Percentiles rank a stretch among this genome's conserved stretches.
Conservation (phyloP, 441 rosid genomes). For the Adansonia gregorii region DNA sequence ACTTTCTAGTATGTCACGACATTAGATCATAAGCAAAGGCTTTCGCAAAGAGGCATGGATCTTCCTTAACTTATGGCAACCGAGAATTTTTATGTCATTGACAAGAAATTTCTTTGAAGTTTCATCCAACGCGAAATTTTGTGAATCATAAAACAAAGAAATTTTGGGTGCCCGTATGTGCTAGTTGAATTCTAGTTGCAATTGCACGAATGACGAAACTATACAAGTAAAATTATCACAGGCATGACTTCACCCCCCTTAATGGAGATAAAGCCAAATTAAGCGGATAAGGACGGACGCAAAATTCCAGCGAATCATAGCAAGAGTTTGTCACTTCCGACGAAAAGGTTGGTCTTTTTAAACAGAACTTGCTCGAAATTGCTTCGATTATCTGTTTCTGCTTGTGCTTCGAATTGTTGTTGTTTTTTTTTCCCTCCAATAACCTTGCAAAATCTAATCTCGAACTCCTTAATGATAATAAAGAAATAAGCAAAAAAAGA, state of each 20-base stretch:
- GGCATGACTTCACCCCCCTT: not conserved
- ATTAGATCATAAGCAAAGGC: not conserved
- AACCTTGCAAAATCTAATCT: not conserved
- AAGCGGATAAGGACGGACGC: constrained; percentile 36
- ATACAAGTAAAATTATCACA: too few relatives aligned
- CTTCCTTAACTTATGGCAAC: not conserved
- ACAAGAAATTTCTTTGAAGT: constrained; percentile 26
- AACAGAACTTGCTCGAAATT: constrained; percentile 22
- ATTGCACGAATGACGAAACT: not conserved
- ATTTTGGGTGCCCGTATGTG: not conserved
- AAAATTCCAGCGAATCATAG: constrained; percentile 32
- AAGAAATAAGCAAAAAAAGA: too few relatives aligned
- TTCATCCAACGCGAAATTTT: constrained; percentile 16
- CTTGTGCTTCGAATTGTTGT: constrained; percentile 29
- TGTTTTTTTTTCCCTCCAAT: not conserved
- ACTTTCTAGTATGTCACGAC: too few relatives aligned
- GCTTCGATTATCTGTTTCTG: constrained; percentile 1
- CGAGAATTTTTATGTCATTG: not conserved
- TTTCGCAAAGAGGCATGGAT: not conserved
- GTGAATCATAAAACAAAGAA: not conserved
- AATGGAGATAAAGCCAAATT: constrained; percentile 39
- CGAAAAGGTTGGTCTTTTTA: constrained; percentile 21
- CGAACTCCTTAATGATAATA: too few relatives aligned
- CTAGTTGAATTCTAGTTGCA: not conserved
- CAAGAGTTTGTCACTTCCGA: constrained; percentile 40